Conservation (phyloP, 495 filamentous ascomycete species). For the Glarea lozoyensis region DNA sequence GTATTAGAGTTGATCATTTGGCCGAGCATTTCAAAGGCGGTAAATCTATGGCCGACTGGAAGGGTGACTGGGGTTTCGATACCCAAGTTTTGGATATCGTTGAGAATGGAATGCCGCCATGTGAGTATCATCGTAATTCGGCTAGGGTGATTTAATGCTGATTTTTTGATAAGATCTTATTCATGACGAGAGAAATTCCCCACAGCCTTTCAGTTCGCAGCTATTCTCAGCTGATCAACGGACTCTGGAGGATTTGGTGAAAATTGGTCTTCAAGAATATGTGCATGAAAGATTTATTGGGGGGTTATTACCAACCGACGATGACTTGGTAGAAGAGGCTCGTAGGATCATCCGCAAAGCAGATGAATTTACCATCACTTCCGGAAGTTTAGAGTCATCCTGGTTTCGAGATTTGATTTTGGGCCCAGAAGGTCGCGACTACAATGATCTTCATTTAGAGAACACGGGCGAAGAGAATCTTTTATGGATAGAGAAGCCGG, state of each 20-base stretch:
- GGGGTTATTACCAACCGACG: conserved; percentile 9
- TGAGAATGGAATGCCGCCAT: conserved; percentile 53
- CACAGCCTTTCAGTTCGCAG: conserved; percentile 34
- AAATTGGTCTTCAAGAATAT: conserved; percentile 37
- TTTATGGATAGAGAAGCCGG: conserved; percentile 8
- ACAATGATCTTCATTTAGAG: not conserved
- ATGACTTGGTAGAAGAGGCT: conserved; percentile 17
- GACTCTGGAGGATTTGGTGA: conserved; percentile 44
- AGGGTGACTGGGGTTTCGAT: conserved; percentile 66
- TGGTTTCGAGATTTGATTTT: conserved; percentile 49
- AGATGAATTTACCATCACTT: not conserved
- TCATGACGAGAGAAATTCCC: conserved; percentile 45
- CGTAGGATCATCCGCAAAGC: conserved; percentile 12
- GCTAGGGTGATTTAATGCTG: not conserved
- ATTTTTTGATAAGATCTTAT: conserved; percentile 36
- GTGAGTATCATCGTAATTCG: conserved; percentile 6
- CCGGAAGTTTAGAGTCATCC: conserved; percentile 21
- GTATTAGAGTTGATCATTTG: conserved; percentile 52
- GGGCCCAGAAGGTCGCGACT: conserved; percentile 21
- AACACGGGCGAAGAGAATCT: not conserved
- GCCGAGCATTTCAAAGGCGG: conserved; percentile 62
- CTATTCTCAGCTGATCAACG: conserved; percentile 24
- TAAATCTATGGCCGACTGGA: conserved; percentile 60
- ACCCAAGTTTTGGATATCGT: conserved; percentile 45
- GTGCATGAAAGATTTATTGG: conserved; percentile 17